Evolutionary conservation across 345 rosid species (phyloP), one percentile per base, ranked within the genome.

Genomic region (Theobroma cacao): DNA sequence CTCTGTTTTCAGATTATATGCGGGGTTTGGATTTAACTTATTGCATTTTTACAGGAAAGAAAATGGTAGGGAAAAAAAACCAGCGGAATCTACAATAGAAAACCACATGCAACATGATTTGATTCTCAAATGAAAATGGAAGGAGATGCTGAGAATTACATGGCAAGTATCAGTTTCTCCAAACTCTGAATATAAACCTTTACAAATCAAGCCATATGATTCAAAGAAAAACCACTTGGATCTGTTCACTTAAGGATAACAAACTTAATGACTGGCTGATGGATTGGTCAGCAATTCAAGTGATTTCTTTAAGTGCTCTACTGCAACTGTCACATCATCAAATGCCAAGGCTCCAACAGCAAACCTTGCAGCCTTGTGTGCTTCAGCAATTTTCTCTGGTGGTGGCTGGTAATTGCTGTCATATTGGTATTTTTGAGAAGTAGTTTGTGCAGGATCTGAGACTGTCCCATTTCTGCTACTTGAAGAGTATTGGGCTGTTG

Each of bases 331-430:
- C 72, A 96, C 90, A 40, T 96, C 99, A 82, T 96, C 99, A 47
- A 96, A 96, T 61, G 98, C 99, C 83, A 96, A 82, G 61, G 99
- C 97, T 71, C 97, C 97, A 74, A 96, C 99, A 0, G 99, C 99
- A 79, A 96, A 94, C 85, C 97, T 89, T 2, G 99, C 99, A 79
- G 99, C 97, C 82, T 96, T 96, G 80, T 89, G 99, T 65, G 99
- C 99, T 82, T 92, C 98, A 0, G 91, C 89, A 7, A 96, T 85
- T 86, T 92, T 94, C 83, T 91, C 98, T 6, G 98, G 91, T 33
- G 92, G 82, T n/a, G 98, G 99, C 83, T 85, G 90, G 88, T 92
- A 92, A 81, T 87, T 92, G 79, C 89, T 82, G 86, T 95, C 97
- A 48, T 95, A 91, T 64, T 93, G 84, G 85, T 86, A 90, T 55